A percentile compares a stretch with the other conserved stretches of the same genome.
Conservation (phyloP, 306 rosid genomes). For the Sophora flavescens region DNA sequence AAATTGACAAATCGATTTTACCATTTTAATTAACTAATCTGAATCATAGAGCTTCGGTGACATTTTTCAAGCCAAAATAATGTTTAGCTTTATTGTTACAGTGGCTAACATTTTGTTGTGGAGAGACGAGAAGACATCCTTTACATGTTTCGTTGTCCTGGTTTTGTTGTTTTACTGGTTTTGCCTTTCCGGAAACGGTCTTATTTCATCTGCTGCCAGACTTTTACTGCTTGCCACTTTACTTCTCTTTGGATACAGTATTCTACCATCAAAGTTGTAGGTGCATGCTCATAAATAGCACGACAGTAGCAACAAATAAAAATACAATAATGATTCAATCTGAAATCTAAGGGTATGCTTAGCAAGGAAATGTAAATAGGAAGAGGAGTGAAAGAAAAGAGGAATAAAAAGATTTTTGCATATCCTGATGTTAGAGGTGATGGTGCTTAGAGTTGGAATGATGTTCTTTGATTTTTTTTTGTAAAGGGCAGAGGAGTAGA, state of each 20-base stretch:
- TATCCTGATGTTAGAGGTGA: too few species aligned
- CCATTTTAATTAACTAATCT: constrained; percentile 26
- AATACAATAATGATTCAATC: too few species aligned
- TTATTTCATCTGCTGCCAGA: constrained; percentile 63
- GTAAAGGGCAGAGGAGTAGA: too few species aligned
- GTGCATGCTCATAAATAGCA: constrained; percentile 49
- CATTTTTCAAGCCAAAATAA: constrained; percentile 48
- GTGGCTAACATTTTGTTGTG: constrained; percentile 88
- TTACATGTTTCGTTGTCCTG: constrained; percentile 64
- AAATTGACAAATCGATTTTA: constrained; percentile 25
- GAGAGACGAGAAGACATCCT: constrained; percentile 88
- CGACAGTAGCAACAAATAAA: too few species aligned
- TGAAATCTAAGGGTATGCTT: too few species aligned
- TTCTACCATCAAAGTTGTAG: constrained; percentile 71
- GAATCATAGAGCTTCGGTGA: constrained; percentile 8
- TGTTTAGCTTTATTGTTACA: constrained; percentile 59
- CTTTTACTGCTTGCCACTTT: constrained; percentile 62
- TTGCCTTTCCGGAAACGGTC: constrained; percentile 75
- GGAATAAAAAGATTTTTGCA: too few species aligned
- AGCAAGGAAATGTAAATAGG: too few species aligned
- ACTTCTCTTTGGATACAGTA: too few species aligned
- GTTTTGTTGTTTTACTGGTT: constrained; percentile 78
- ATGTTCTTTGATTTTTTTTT: too few species aligned
- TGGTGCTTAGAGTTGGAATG: too few species aligned
- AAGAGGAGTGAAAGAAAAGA: too few species aligned